Percentiles rank a stretch among this genome's conserved stretches.
These are phyloP conservation scores for Ogataea siamensis DNA, from an alignment of 805 yeast species.

Conservation along the genomic window DNA sequence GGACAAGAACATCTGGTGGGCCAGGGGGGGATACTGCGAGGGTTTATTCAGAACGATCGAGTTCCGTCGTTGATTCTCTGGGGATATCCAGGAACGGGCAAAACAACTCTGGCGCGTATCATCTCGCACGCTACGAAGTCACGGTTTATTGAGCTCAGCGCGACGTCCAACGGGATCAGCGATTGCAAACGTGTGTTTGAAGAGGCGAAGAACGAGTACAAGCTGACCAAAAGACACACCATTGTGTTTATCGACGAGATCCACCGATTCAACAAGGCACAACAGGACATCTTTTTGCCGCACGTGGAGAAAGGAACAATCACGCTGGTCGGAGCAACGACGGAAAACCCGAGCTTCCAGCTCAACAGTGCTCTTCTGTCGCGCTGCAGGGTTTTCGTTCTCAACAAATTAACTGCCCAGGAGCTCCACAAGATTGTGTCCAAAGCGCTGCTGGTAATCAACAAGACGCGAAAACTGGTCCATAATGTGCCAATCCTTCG, in stretches of 20 bases:
- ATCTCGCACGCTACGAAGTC: slow-evolving; percentile 54
- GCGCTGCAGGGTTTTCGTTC: slow-evolving; percentile 75
- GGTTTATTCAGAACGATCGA: slow-evolving; percentile 59
- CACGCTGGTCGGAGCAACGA: slow-evolving; percentile 90
- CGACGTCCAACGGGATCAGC: slow-evolving; percentile 66
- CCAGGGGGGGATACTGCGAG: slow-evolving; percentile 58
- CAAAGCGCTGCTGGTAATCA: slow-evolving; percentile 58
- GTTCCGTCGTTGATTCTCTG: slow-evolving; percentile 85
- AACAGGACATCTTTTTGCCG: slow-evolving; percentile 85
- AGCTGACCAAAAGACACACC: slow-evolving; percentile 50
- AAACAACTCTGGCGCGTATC: slow-evolving; percentile 69
- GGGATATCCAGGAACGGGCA: slow-evolving; percentile 98
- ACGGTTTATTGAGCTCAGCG: slow-evolving; percentile 77
- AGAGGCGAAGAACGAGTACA: slow-evolving; percentile 44
- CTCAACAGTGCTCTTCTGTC: slow-evolving; percentile 80
- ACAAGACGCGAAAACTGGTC: slow-evolving; percentile 56
- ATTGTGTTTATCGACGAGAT: slow-evolving; percentile 89
- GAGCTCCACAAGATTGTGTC: slow-evolving; percentile 55
- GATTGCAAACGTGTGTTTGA: slow-evolving; percentile 67
- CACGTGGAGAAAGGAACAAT: slow-evolving; percentile 82
- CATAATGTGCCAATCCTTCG: slow-evolving; percentile 49
- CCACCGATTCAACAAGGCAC: slow-evolving; percentile 80
- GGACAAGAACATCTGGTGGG: slow-evolving; percentile 85
- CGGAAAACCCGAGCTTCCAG: slow-evolving; percentile 88
- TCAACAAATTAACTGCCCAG: slow-evolving; percentile 47